A percentile compares a stretch with the other conserved stretches of the same genome.
Evolutionary conservation across 176 grass and related monocot species (phyloP).

Genomic region (Ensete glaucum): DNA sequence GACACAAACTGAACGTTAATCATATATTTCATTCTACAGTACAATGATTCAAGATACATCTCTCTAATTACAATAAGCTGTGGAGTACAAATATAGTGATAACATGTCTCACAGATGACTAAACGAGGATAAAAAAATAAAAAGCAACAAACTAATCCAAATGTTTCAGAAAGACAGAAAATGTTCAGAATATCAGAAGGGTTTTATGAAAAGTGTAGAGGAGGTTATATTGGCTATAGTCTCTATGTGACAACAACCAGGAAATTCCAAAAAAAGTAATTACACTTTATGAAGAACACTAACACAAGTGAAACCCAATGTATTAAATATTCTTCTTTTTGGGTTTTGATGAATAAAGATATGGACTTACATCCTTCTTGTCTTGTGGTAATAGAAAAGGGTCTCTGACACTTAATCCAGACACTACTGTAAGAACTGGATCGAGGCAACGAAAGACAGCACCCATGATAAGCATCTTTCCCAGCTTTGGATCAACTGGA

Average conservation of each 20-base stretch:
- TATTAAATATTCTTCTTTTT: neutral
- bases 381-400: slow-evolving; percentile 92
- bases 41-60: neutral
- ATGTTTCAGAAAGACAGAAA: neutral
- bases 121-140: neutral
- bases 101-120: no score
- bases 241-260: no score
- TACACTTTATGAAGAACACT: neutral
- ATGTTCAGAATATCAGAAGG: neutral
- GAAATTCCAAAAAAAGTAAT: no score
- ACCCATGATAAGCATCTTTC: slow-evolving; percentile 99
- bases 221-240: no score
- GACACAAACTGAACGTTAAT: slow-evolving; percentile 7
- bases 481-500: slow-evolving; percentile 93
- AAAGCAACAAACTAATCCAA: neutral
- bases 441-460: slow-evolving; percentile 84
- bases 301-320: neutral
- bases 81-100: neutral
- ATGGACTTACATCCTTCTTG: slow-evolving; percentile 77
- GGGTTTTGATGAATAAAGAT: slow-evolving; percentile 2
- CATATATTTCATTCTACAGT: neutral
- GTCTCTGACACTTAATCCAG: slow-evolving; percentile 80
- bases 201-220: neutral
- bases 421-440: slow-evolving; percentile 79
- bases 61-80: neutral